Base-by-base conservation (phyloP, 2,329 filamentous ascomycete genomes). In the Aspergillus niger region DNA sequence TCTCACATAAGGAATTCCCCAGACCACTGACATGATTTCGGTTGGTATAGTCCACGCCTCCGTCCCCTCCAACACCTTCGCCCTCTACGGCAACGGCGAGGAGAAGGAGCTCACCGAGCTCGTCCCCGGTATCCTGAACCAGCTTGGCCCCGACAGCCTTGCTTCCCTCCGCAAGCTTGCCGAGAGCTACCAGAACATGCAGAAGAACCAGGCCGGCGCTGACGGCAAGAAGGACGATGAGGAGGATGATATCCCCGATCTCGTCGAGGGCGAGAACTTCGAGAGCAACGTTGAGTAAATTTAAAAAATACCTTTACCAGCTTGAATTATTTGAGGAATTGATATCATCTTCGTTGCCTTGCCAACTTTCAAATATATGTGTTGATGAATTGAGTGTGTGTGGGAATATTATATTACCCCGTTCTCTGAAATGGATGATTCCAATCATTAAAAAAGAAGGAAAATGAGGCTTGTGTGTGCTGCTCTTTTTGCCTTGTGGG, bases 21-120 rank as follows among this genome's bases (percentile, higher is more conserved):
- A 20, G 5, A 51, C 30, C 53, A 52, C 63, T 11, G 7, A 13
- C 39, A 52, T 15, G 10, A 53, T 47, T 26, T 43, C 1, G 11
- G 62, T 52, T 20, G 20, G 50, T 52, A 38, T 65, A 99, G 95
- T 99, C 69, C 95, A 99, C 84, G 95, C 94, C 69, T 91, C 95
- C 65, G 93, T 98, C 71, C 92, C 94, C 74, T 88, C 93, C 81
- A 99, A 99, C 89, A 99, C 95, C 80, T 99, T 98, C 81, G 95
- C 95, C 82, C 96, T 99, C 85, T 99, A 98, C 86, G 95, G 95
- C 73, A 89, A 92, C 80, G 95, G 94, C 69, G 95, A 99, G 85
- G 95, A 99, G 84, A 99, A 99, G 88, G 95, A 99, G 85, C 91
- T 99, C 70, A 99, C 95, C 65, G 95, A 99, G 85, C 92, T 99